Conservation (phyloP, 441 rosid genomes). For the Geranium incanum region DNA sequence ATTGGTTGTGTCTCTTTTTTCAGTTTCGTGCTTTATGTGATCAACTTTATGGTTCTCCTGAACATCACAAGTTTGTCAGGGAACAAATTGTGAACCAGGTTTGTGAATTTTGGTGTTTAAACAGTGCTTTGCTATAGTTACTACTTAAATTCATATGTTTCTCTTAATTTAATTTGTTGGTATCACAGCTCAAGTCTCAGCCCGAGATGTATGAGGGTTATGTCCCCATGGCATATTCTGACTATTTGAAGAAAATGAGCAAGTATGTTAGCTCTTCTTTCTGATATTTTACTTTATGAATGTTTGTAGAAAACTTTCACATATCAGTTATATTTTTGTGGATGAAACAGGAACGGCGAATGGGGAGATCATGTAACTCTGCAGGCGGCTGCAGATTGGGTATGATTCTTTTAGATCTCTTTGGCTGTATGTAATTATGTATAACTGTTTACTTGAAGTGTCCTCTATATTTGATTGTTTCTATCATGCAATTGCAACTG, state of each 20-base stretch:
- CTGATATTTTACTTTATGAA: neutral
- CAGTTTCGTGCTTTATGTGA: conserved; percentile 91
- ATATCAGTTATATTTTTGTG: neutral
- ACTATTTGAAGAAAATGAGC: conserved; percentile 70
- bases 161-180: conserved; percentile 12
- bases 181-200: conserved; percentile 51
- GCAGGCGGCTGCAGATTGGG: conserved; percentile 56
- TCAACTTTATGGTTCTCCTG: conserved; percentile 79
- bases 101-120: conserved; percentile 12
- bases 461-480: neutral
- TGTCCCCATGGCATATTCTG: conserved; percentile 61
- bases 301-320: neutral
- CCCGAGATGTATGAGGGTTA: conserved; percentile 56
- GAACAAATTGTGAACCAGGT: conserved; percentile 70
- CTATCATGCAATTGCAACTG: conserved; percentile 1
- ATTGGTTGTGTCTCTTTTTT: conserved; percentile 17
- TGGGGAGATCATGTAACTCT: conserved; percentile 57
- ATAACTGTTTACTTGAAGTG: neutral
- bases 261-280: conserved; percentile 26
- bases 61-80: conserved; percentile 67
- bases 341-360: conserved; percentile 41
- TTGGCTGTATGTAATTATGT: no score
- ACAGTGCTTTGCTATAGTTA: conserved; percentile 12
- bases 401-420: conserved; percentile 16
- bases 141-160: conserved; percentile 7